Base-by-base conservation (phyloP, 2,329 filamentous ascomycete genomes). In the Diplocarpon rosae region DNA sequence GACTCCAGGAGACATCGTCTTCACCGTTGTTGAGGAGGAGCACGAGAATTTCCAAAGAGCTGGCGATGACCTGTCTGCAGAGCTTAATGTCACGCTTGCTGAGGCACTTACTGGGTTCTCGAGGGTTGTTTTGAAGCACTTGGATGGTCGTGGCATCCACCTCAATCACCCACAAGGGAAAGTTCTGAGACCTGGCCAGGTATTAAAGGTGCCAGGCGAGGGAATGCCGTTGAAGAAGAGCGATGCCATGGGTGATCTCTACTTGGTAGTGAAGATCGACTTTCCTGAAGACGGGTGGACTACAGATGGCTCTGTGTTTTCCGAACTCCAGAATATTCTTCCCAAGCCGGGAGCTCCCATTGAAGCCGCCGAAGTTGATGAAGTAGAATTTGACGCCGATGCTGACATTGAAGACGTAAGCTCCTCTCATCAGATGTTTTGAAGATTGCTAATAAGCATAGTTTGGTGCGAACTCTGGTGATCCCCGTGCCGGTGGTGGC, bases 221-320 rank as follows among this genome's bases (percentile, higher is more conserved):
- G 92, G 92, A 48, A 98, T 98, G 92, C 92, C 92, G 1, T 65
- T 81, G 56, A 95, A 95, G 73, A 80, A 81, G 46, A 85, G 82
- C 51, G 92, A 98, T 32, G 60, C 69, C 4, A 87, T 79, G 61
- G 92, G 92, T 35, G 88, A 96, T 59, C 69, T 98, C 14, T 98
- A 90, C 65, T 71, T 98, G 34, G 69, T 84, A 31, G 81, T 95
- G 52, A 81, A 92, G 57, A 75, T 98, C 51, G 76, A 86, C 43
- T 96, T 96, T 69, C 92, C 92, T 2, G 79, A 89, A 56, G 80
- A 90, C 56, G 84, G 80, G 20, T 96, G 88, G 87, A 69, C 89
- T 46, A 70, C 76, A 52, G 75, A 84, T 45, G 77, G 86, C n/a
- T 74, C 76, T 11, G 72, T 78, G 1, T 76, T 90, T 47, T 76